Percentiles rank a stretch among this genome's conserved stretches.
Conservation (phyloP, 805 yeast genomes). For the Middelhovenomyces tepae region DNA sequence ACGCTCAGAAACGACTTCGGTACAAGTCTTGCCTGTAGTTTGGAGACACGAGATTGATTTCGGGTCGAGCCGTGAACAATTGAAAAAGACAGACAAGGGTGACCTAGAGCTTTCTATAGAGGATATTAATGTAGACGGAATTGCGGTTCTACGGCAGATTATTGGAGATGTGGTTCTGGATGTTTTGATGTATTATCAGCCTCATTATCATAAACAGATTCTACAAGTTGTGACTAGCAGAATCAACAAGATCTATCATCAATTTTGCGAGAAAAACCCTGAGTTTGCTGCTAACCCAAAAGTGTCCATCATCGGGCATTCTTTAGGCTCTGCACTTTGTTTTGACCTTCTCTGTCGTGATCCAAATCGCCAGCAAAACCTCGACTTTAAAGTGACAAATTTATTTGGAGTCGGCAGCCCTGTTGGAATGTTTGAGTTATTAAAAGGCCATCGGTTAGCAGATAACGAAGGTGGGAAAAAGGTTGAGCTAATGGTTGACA, state of each 20-base stretch:
- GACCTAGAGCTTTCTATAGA: constrained; percentile 33
- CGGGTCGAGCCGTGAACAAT: constrained; percentile 14
- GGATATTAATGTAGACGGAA: constrained; percentile 67
- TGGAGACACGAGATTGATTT: constrained; percentile 64
- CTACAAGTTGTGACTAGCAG: constrained; percentile 51
- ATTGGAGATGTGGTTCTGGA: constrained; percentile 85
- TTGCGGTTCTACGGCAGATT: constrained; percentile 59
- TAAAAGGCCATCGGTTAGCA: constrained; percentile 54
- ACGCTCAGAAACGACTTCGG: constrained; percentile 6
- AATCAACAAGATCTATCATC: constrained; percentile 51
- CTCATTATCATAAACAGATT: constrained; percentile 53
- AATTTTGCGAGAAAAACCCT: constrained; percentile 58
- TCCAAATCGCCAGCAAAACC: constrained; percentile 35
- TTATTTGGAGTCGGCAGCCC: constrained; percentile 86
- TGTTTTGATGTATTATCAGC: constrained; percentile 66
- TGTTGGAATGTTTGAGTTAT: constrained; percentile 71
- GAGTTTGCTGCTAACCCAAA: constrained; percentile 54
- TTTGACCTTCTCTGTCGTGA: constrained; percentile 56
- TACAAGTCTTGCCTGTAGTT: constrained; percentile 78
- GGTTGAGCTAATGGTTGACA: constrained; percentile 1
- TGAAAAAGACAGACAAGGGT: constrained; percentile 11
- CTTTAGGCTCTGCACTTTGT: constrained; percentile 79
- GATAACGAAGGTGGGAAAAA: constrained; percentile 14
- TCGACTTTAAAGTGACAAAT: constrained; percentile 66
- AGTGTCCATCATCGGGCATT: constrained; percentile 82